Evolutionary conservation across 2,329 filamentous ascomycete species (phyloP).

Genomic region (Aspergillus awamori): DNA sequence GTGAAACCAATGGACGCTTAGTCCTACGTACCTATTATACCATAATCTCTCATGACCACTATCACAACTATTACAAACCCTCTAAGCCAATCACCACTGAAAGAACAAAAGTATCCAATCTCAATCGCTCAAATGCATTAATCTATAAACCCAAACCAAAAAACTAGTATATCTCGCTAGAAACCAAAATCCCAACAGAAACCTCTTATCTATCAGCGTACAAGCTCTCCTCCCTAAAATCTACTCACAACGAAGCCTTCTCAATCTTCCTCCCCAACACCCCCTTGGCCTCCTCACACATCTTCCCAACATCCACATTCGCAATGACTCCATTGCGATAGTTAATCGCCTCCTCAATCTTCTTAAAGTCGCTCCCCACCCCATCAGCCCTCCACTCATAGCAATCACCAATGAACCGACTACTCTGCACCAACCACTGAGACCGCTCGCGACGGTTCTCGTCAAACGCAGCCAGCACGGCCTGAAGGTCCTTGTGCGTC

Average conservation of each 20-base stretch:
- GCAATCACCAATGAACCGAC: slow-evolving; percentile 35
- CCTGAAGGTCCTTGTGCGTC: slow-evolving; percentile 27
- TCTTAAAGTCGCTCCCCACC: slow-evolving; percentile 20
- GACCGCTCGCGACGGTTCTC: slow-evolving; percentile 29
- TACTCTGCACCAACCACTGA: slow-evolving; percentile 41
- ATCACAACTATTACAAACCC: no score
- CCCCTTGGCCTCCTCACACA: slow-evolving; percentile 30
- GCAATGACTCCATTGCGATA: slow-evolving; percentile 22
- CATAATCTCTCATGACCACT: no score
- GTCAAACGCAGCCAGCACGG: slow-evolving; percentile 34
- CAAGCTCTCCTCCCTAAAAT: no score
- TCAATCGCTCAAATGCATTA: not conserved
- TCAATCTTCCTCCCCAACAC: slow-evolving; percentile 21
- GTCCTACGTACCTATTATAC: no score
- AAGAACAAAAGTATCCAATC: not conserved
- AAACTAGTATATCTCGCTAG: no score
- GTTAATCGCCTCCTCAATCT: slow-evolving; percentile 25
- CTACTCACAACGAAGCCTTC: slow-evolving; percentile 11
- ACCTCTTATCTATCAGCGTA: not conserved
- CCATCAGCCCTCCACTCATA: slow-evolving; percentile 37
- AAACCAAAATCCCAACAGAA: not conserved
- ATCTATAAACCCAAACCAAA: not conserved
- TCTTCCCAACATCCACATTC: slow-evolving; percentile 28
- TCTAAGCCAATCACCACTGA: no score
- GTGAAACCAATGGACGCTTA: no score